Base-by-base conservation (phyloP, 306 rosid genomes). In the Rosa lucieae region DNA sequence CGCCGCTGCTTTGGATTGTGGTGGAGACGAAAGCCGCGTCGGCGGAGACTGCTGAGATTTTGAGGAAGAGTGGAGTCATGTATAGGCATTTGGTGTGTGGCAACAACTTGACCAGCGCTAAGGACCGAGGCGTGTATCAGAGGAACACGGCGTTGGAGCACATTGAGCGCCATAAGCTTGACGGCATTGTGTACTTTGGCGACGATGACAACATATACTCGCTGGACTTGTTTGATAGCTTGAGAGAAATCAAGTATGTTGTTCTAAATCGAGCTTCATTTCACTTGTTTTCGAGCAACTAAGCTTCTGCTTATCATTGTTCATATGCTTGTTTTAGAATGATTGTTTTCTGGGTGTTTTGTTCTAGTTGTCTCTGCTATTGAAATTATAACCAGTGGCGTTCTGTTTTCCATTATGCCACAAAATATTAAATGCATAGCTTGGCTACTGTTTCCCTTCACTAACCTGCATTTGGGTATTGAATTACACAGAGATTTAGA, bases 101-200 rank as follows among this genome's bases (percentile, higher is more conserved):
- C 44, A 87, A 84, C 87, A 96, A 93, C 75, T 82, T 65, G 66
- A 90, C 88, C 0, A 87, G 82, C 37, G 83, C 89, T 43, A 96
- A 96, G 85, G 99, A 93, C 79, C 86, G 99, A 80, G 99, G 99
- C 8, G 98, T 96, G 79, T 88, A 90, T 82, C 99, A 93, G 89
- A 86, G 99, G 88, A 96, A 96, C 76, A 82, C 83, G 0, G 99
- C 98, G n/a, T 86, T 96, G 90, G 92, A 96, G 80, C 98, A 96
- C 88, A 90, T 96, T 86, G 98, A 93, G 76, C 85, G 58, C 32
- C 99, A 96, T 73, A 86, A 79, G 75, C 94, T 96, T 67, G 96
- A 96, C 79, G 99, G 94, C 67, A 85, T 96, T 83, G 97, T 96
- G 75, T 96, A 91, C 88, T 96, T 96, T 69, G 98, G 97, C 0